Percentiles rank a stretch among this genome's conserved stretches.
Conservation (phyloP, 371 early-diverging fungal species). For the Lichtheimia ornata region DNA sequence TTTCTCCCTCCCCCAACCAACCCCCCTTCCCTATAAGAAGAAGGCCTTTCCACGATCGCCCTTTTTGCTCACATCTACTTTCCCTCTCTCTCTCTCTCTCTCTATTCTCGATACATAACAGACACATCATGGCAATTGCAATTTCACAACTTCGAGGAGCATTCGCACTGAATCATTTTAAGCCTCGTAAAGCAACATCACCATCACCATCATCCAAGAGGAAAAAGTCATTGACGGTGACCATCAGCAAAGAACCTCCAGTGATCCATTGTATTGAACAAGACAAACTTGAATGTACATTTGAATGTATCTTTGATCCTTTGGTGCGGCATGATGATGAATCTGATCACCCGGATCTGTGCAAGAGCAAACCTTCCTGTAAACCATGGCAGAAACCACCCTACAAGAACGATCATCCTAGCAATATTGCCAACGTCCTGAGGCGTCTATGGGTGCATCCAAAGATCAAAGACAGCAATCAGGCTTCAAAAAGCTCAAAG, state of each 20-base stretch:
- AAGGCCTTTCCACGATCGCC: too few relatives aligned
- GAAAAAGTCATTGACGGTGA: conserved; percentile 31
- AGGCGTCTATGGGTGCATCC: conserved; percentile 5
- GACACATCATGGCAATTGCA: not conserved
- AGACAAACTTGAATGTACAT: conserved; percentile 30
- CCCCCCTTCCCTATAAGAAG: not conserved
- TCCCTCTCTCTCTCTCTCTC: not conserved
- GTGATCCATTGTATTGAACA: conserved; percentile 34
- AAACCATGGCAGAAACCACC: conserved; percentile 44
- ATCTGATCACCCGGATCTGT: conserved; percentile 44
- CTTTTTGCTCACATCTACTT: not conserved
- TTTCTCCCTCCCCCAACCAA: not conserved
- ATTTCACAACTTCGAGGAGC: not conserved
- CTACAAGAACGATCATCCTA: conserved; percentile 3
- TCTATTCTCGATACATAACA: not conserved
- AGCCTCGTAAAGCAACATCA: not conserved
- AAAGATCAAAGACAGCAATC: not conserved
- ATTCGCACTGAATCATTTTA: too few relatives aligned
- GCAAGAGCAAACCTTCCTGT: conserved; percentile 3
- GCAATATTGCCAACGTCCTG: not conserved
- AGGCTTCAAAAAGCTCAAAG: too few relatives aligned
- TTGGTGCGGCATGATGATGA: conserved; percentile 42
- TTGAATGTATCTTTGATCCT: conserved; percentile 49
- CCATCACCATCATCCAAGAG: conserved; percentile 1
- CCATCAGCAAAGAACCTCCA: conserved; percentile 47